A percentile compares a stretch with the other conserved stretches of the same genome.
These are phyloP conservation scores for Trypanosomatidae sp. DNA, from an alignment of 208 protist species.

Conservation along the genomic window DNA sequence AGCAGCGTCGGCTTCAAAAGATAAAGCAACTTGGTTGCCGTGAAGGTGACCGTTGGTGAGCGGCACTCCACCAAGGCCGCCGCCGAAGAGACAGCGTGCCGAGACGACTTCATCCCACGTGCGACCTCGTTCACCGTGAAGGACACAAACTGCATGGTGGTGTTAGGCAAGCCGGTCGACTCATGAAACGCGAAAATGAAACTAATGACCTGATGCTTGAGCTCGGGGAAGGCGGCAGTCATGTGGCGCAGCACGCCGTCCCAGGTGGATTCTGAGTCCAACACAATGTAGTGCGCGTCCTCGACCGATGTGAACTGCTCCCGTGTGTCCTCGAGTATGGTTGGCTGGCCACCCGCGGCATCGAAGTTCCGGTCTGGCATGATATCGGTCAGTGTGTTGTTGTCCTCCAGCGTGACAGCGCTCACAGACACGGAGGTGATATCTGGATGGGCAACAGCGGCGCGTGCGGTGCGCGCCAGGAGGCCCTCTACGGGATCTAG, in stretches of 20 bases:
- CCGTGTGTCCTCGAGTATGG: constrained; percentile 58
- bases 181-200: constrained; percentile 56
- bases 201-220: constrained; percentile 62
- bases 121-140: constrained; percentile 57
- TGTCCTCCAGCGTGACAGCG: constrained; percentile 52
- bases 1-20: constrained; percentile 74
- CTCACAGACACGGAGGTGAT: constrained; percentile 51
- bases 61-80: constrained; percentile 61
- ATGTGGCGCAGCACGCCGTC: constrained; percentile 23
- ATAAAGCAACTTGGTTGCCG: constrained; percentile 58
- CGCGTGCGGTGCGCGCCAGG: constrained; percentile 26
- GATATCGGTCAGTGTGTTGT: constrained; percentile 57
- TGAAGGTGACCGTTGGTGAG: constrained; percentile 51
- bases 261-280: constrained; percentile 25
- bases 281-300: constrained; percentile 44
- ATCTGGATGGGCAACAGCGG: constrained; percentile 12
- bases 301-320: constrained; percentile 75
- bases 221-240: constrained; percentile 11
- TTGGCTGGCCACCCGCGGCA: constrained; percentile 28
- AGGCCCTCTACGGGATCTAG: constrained; percentile 50
- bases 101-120: constrained; percentile 60
- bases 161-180: constrained; percentile 49
- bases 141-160: constrained; percentile 80
- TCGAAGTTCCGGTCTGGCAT: constrained; percentile 6
- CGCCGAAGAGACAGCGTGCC: constrained; percentile 61